Percentiles rank a stretch among this genome's conserved stretches.
Evolutionary conservation across 2,329 filamentous ascomycete genomes (phyloP).

Genomic region (Hypoxylon sp.): DNA sequence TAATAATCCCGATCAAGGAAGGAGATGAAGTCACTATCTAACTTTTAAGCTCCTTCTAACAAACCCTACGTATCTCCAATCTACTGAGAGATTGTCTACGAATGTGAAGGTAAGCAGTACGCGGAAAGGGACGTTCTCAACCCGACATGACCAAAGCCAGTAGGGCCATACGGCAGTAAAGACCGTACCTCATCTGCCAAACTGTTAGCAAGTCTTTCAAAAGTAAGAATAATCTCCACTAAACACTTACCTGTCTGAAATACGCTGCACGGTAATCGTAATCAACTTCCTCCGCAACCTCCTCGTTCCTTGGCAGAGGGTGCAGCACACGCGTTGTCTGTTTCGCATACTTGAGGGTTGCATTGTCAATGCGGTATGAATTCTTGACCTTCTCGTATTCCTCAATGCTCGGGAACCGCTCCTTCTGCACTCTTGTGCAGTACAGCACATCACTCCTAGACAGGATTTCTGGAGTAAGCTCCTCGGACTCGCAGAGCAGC

Average conservation of each 20-base stretch:
- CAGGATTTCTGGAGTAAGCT: constrained; percentile 88
- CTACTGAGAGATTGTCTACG: constrained; percentile 41
- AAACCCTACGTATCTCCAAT: constrained; percentile 31
- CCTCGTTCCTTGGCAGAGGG: constrained; percentile 91
- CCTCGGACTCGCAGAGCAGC: constrained; percentile 80
- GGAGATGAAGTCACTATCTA: constrained; percentile 46
- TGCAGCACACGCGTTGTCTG: constrained; percentile 94
- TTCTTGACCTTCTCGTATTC: constrained; percentile 92
- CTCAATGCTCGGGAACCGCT: constrained; percentile 85
- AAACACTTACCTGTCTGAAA: constrained; percentile 91
- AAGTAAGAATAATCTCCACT: neutral
- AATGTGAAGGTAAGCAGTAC: constrained; percentile 24
- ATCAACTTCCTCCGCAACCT: constrained; percentile 96
- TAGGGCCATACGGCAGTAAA: constrained; percentile 98
- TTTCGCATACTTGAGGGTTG: constrained; percentile 92
- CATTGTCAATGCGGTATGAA: constrained; percentile 90
- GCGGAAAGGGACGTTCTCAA: constrained; percentile 43
- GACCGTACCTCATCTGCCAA: constrained; percentile 91
- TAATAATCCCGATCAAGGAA: constrained; percentile 41
- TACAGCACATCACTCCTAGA: constrained; percentile 92
- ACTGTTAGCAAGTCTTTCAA: constrained; percentile 58
- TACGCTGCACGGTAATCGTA: constrained; percentile 97
- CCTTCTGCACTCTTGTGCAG: constrained; percentile 96
- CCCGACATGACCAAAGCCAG: constrained; percentile 88
- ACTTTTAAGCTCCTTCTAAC: constrained; percentile 31